phyloP scores from a whole-genome alignment of 805 yeast genomes.

The Pichia nakasei region DNA sequence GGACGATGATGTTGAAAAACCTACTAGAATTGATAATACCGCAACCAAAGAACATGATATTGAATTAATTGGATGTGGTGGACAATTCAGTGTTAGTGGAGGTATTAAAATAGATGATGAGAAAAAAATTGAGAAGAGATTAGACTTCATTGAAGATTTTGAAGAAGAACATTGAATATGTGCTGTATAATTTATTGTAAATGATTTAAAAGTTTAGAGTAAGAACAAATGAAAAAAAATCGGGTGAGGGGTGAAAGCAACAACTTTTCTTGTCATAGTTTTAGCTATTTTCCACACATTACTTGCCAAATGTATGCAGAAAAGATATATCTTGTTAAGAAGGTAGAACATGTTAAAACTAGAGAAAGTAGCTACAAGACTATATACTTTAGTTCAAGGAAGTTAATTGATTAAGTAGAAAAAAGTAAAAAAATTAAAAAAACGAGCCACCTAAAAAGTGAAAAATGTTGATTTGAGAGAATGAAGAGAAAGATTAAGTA shows the following conservation, averaged over 20 bases:
- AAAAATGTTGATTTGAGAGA: neutral
- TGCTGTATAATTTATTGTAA: neutral
- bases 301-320: neutral
- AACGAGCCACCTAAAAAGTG: neutral
- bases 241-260: too few species aligned
- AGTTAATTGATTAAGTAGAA: neutral
- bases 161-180: slow-evolving; percentile 24
- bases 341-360: too few species aligned
- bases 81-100: slow-evolving; percentile 88
- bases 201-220: too few species aligned
- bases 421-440: neutral
- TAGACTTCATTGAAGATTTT: slow-evolving; percentile 43
- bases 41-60: slow-evolving; percentile 82
- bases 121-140: slow-evolving; percentile 41
- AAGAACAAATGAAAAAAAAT: too few species aligned
- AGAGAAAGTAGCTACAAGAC: too few species aligned
- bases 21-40: slow-evolving; percentile 86
- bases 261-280: neutral
- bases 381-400: too few species aligned
- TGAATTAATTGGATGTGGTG: slow-evolving; percentile 79
- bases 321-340: too few species aligned
- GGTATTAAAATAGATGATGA: slow-evolving; percentile 56
- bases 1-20: slow-evolving; percentile 78
- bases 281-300: neutral
- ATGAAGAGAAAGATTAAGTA: neutral